phyloP scores from a whole-genome alignment of 2,329 filamentous ascomycete genomes.

The Cryphonectria naterciae region DNA sequence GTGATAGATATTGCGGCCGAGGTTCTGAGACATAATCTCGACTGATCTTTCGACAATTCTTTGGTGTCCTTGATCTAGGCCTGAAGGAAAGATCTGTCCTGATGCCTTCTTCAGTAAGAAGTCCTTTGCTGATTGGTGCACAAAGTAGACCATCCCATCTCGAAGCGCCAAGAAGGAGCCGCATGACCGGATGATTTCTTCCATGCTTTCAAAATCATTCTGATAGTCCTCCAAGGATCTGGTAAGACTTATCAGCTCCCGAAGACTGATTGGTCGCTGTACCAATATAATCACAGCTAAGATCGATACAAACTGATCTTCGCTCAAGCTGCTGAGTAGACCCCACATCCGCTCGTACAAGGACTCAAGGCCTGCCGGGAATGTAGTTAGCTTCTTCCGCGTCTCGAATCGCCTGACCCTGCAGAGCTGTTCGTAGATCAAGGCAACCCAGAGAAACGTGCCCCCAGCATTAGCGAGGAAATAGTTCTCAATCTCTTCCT shows the following conservation, averaged over 20 bases:
- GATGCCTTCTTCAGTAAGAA: conserved; percentile 26
- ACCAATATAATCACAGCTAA: too few relatives aligned
- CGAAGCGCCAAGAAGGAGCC: conserved; percentile 46
- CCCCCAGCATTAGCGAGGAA: conserved; percentile 39
- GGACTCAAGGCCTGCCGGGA: too few relatives aligned
- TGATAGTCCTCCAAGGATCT: too few relatives aligned
- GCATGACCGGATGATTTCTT: conserved; percentile 40
- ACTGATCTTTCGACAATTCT: conserved; percentile 42
- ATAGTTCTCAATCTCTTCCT: too few relatives aligned
- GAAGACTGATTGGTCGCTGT: conserved; percentile 44
- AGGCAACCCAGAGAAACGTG: conserved; percentile 51
- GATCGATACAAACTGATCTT: too few relatives aligned
- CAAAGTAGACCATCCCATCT: conserved; percentile 26
- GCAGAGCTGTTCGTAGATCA: conserved; percentile 44
- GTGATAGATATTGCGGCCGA: conserved; percentile 43
- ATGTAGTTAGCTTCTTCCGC: too few relatives aligned
- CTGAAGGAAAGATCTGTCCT: conserved; percentile 36
- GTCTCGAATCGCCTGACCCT: too few relatives aligned
- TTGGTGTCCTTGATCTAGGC: conserved; percentile 36
- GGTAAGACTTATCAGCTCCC: too few relatives aligned
- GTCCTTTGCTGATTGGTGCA: conserved; percentile 14
- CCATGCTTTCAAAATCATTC: conserved; percentile 30
- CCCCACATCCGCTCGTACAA: too few relatives aligned
- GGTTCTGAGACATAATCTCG: conserved; percentile 33
- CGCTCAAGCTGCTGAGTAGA: too few relatives aligned